Evolutionary conservation across 768 basidiomycete species (phyloP).

Genomic region (Pulveroboletus sp.): DNA sequence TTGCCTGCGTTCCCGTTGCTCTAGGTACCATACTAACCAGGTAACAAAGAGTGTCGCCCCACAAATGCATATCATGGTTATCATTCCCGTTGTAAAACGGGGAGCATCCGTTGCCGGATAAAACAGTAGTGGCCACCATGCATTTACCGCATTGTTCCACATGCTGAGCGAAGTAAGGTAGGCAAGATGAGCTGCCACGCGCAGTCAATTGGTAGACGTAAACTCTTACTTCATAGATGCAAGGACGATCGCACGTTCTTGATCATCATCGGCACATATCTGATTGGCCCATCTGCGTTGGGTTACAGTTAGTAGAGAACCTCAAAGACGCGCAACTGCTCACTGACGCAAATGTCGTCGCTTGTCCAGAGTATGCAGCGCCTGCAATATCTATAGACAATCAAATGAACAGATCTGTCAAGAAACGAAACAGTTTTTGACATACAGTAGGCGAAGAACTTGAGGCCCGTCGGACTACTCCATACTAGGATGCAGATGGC

Average conservation of each 20-base stretch:
- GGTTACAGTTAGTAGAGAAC: conserved; percentile 3
- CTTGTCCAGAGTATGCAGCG: conserved; percentile 73
- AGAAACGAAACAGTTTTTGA: conserved; percentile 5
- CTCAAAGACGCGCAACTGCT: background rate
- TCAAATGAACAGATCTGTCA: background rate
- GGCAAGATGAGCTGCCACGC: background rate
- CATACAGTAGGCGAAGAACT: conserved; percentile 74
- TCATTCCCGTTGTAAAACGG: conserved; percentile 63
- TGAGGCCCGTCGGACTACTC: conserved; percentile 57
- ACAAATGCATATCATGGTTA: conserved; percentile 60
- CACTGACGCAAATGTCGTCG: conserved; percentile 68
- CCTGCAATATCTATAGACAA: conserved; percentile 48
- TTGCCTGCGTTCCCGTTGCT: conserved; percentile 34
- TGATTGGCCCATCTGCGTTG: conserved; percentile 79
- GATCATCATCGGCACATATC: conserved; percentile 66
- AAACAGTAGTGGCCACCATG: conserved; percentile 70
- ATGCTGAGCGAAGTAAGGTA: conserved; percentile 37
- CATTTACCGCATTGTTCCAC: conserved; percentile 68
- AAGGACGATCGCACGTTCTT: conserved; percentile 66
- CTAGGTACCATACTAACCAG: conserved; percentile 54
- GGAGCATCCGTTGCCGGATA: conserved; percentile 76
- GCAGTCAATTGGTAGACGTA: no score
- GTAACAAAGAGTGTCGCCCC: conserved; percentile 56
- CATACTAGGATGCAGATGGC: conserved; percentile 60
- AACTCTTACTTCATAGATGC: conserved; percentile 68